These are phyloP conservation scores for Apiospora phragmitis DNA, from an alignment of 2,329 filamentous ascomycete species.

Conservation along the genomic window DNA sequence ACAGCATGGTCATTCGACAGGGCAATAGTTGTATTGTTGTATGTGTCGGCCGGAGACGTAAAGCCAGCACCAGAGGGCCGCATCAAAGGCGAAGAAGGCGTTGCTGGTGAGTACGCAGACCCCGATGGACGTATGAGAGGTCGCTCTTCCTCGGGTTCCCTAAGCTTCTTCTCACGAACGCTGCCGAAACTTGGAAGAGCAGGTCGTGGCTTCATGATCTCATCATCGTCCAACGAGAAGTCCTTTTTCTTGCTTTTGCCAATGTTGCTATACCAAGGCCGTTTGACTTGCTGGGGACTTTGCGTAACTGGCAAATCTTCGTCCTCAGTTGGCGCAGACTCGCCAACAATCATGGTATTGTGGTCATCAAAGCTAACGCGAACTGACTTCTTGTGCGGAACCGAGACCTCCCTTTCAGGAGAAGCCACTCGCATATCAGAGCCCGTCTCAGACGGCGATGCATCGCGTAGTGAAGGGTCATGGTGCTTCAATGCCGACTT, in stretches of 20 bases:
- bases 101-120: constrained; percentile 28
- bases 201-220: constrained; percentile 73
- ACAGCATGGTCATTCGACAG: constrained; percentile 61
- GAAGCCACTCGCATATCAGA: constrained; percentile 41
- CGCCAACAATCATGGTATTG: constrained; percentile 54
- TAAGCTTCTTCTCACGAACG: constrained; percentile 62
- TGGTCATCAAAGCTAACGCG: constrained; percentile 80
- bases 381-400: constrained; percentile 61
- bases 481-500: constrained; percentile 75
- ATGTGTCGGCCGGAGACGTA: constrained; percentile 22
- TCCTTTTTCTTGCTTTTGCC: constrained; percentile 54
- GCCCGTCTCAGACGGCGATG: constrained; percentile 51
- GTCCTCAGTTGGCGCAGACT: constrained; percentile 40
- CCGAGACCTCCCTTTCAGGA: constrained; percentile 32
- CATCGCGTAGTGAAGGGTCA: constrained; percentile 50
- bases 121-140: constrained; percentile 57
- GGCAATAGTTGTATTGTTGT: constrained; percentile 40
- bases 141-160: constrained; percentile 54
- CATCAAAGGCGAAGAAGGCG: constrained; percentile 27
- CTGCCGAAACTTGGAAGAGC: constrained; percentile 75
- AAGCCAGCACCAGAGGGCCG: constrained; percentile 25
- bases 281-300: constrained; percentile 42
- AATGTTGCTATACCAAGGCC: constrained; percentile 54
- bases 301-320: constrained; percentile 40
- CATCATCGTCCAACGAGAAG: constrained; percentile 56